phyloP scores from a whole-genome alignment of 1,139 yeast genomes.

The Blastobotrys raffinosifermentans region DNA sequence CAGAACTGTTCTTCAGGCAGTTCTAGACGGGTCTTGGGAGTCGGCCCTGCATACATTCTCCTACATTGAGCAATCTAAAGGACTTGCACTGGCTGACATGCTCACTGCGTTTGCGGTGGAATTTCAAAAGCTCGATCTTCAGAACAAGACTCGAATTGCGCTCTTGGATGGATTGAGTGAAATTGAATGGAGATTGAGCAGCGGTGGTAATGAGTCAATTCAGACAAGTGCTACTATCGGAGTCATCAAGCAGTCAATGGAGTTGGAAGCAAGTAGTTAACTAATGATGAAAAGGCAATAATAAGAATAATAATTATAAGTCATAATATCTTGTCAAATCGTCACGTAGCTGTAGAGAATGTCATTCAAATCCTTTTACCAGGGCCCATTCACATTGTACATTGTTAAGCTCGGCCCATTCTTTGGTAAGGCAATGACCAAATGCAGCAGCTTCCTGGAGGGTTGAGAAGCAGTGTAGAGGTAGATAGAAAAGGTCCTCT shows the following conservation, averaged over 20 bases:
- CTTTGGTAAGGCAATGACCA: slow-evolving; percentile 30
- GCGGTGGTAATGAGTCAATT: slow-evolving; percentile 87
- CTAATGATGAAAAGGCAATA: not conserved
- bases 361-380: slow-evolving; percentile 14
- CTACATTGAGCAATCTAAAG: slow-evolving; percentile 61
- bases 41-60: slow-evolving; percentile 63
- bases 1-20: slow-evolving; percentile 64
- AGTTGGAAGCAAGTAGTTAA: slow-evolving; percentile 22
- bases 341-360: not conserved
- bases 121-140: slow-evolving; percentile 60
- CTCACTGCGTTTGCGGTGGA: slow-evolving; percentile 69
- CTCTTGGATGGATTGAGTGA: slow-evolving; percentile 71
- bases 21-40: slow-evolving; percentile 84
- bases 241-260: slow-evolving; percentile 60
- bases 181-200: slow-evolving; percentile 82
- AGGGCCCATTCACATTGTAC: slow-evolving; percentile 26
- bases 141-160: slow-evolving; percentile 52
- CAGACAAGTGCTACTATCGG: slow-evolving; percentile 91
- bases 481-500: slow-evolving; percentile 33
- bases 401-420: slow-evolving; percentile 31
- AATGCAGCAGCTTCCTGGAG: slow-evolving; percentile 39
- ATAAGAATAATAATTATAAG: not conserved
- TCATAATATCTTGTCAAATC: not conserved
- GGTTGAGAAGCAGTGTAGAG: slow-evolving; percentile 35
- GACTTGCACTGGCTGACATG: slow-evolving; percentile 84